Evolutionary conservation across 2,329 filamentous ascomycete species (phyloP).

Genomic region (Epichloe bromicola): DNA sequence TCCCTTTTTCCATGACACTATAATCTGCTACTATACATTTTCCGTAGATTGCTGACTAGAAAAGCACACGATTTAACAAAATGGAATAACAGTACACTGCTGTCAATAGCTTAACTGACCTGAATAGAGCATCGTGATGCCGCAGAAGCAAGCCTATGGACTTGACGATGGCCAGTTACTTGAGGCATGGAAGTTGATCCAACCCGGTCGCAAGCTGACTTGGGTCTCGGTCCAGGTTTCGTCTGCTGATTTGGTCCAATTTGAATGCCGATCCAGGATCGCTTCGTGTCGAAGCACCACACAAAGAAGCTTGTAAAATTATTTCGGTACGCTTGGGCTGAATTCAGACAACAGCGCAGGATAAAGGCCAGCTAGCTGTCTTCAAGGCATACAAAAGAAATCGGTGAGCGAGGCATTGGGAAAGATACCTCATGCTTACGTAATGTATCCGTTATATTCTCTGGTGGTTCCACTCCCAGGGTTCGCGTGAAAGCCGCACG

Average conservation of each 20-base stretch:
- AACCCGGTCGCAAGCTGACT: not conserved
- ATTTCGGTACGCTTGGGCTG: no score
- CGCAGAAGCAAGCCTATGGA: slow-evolving; percentile 42
- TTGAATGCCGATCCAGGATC: no score
- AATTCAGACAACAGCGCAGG: no score
- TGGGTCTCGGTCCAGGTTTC: not conserved
- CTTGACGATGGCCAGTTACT: slow-evolving; percentile 26
- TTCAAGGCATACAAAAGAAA: no score
- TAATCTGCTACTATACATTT: slow-evolving; percentile 88
- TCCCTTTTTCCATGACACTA: slow-evolving; percentile 82
- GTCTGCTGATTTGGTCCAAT: not conserved
- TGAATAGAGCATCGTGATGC: slow-evolving; percentile 42
- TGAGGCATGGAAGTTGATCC: slow-evolving; percentile 1
- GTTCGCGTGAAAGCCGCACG: not conserved
- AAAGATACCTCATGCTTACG: not conserved
- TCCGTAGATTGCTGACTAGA: slow-evolving; percentile 70
- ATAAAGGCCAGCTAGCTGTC: no score
- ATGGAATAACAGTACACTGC: not conserved
- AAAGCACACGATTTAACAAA: not conserved
- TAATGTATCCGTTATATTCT: not conserved
- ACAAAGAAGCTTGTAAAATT: no score
- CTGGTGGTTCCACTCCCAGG: not conserved
- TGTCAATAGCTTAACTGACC: slow-evolving; percentile 21
- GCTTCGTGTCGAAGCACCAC: no score
- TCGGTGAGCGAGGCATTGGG: no score